Evolutionary conservation across 352 stramenopile genomes (phyloP), one percentile per base, ranked within the genome.

Genomic region (Pythium myriotylum): DNA sequence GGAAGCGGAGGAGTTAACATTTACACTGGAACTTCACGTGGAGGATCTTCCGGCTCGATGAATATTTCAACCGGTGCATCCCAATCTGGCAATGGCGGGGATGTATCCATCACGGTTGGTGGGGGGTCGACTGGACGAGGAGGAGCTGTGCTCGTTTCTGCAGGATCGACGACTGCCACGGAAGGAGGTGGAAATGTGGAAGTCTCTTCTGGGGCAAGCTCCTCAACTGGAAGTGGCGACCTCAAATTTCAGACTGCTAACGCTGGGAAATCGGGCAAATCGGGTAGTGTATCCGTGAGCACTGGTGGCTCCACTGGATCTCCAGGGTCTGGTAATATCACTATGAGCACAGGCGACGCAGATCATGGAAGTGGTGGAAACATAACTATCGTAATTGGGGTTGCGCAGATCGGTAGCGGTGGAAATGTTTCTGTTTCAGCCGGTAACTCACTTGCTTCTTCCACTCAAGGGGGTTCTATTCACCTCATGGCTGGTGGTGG

Each of bases 241-340:
- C 43, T 86, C 23, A 73, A 52, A 54, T 23, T 92, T 29, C 48
- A 48, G 8, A 88, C 80, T n/a, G 54, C 86, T 39, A 70, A 79
- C 46, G 64, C 77, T 40, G 88, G 89, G 13, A 91, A 75, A 19
- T 61, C 65, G 29, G 78, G 76, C 19, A 86, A 72, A 12, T 94
- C 84, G 50, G 95, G 95, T 6, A 82, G 65, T n/a, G 42, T 97
- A 9, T 53, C 68, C 8, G 62, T 98, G 20, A 68, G 65, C 40
- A 96, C 87, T 16, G 82, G 80, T 59, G 70, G 69, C 19, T 81
- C 77, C 9, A 85, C 67, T 51, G 72, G 65, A 23, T 55, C 57
- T 39, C 74, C 74, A 26, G 76, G 79, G 8, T 89, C 83, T 9
- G 84, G 84, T 51, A 82, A 80, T 66, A 58, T 97, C 12, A 74